Evolutionary conservation across 495 filamentous ascomycete genomes (phyloP), one percentile per base, ranked within the genome.

Genomic region (Aspergillus sclerotiicarbonarius): DNA sequence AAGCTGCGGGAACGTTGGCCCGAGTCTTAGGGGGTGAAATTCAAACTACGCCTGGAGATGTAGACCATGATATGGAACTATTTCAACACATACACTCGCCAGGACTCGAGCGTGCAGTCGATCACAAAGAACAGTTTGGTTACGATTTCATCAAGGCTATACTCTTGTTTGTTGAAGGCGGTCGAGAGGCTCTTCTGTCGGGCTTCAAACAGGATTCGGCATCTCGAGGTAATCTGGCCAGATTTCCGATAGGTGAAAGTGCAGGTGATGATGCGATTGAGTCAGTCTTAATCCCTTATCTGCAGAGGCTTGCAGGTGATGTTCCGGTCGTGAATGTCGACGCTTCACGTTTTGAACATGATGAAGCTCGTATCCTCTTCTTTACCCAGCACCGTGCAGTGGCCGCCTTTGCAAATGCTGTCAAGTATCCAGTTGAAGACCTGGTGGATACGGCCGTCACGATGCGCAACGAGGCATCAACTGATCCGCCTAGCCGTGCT

Each of bases 61-160:
- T 56, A 16, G 67, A 62, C 63, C 64, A 61, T 16, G 62, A 62
- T 0, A 55, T 73, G 33, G 67, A 69, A 6, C 53, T 68, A n/a
- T 84, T 84, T 55, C 53, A 67, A 10, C 59, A 66, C 19, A 78
- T 87, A 8, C 77, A 80, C 6, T 75, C 80, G 2, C 79, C 77
- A 6, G 77, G 72, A 7, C 83, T 86, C 54, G 64, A 71, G 31
- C 69, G 71, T 39, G 62, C 69, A 0, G 66, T 79, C 16, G 65
- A 74, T n/a, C 65, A 61, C 8, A 60, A 73, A 6, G 66, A 78
- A 21, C 81, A 83, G 51, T 83, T 83, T 60, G 71, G 75, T n/a
- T 86, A 86, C 59, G 86, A 88, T 52, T 89, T 89, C 61, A 59
- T 88, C 3, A 84, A 81, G 66, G 84, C 85, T 3, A 85, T 88